Evolutionary conservation across 2,329 filamentous ascomycete genomes (phyloP), one percentile per base, ranked within the genome.

Genomic region (Ceratocystis eucalypticola): DNA sequence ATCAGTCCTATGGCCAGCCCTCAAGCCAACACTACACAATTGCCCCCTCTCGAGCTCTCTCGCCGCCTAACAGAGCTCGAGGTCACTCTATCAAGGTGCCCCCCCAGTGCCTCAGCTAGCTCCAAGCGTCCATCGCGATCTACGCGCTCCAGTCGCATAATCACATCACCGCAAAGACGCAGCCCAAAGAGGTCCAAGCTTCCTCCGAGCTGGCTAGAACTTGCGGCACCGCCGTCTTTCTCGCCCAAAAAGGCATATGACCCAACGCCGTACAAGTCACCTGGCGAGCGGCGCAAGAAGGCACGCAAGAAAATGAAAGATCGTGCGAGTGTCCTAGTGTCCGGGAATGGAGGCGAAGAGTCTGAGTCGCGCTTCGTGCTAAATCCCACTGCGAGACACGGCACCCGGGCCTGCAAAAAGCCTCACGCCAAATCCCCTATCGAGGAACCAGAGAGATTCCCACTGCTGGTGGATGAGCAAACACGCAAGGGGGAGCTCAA

Each of bases 221-320:
- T n/a, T 30, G 22, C 22, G 5, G 53, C 53, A 10, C 25, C 28
- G 53, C 25, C 28, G 53, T 28, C 53, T 28, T 65, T 65, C 20
- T 55, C 55, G 53, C 64, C 64, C 12, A 65, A 65, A 45, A 65
- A 65, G 25, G 53, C 41, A n/a, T 65, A 65, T 44, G 64, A 65
- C 28, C 53, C 64, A 17, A 65, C 53, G 10, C 64, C 64, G 2
- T 65, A 65, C 44, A 45, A 20, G 25, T 44, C 64, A 8, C 64
- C 64, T 5, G 44, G 53, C 12, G 44, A 65, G 41, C 53, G 57
- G 10, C 64, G 55, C 25, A 65, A 65, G 64, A 65, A 61, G 57
- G 44, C 44, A 8, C 64, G 64, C 53, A 61, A 59, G 55, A 59
- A 48, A 44, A 57, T 57, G 53, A 57, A 57, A 28, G 53, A 57